Evolutionary conservation across 1,139 yeast genomes (phyloP).

Genomic region (Kodamaea ohmeri): DNA sequence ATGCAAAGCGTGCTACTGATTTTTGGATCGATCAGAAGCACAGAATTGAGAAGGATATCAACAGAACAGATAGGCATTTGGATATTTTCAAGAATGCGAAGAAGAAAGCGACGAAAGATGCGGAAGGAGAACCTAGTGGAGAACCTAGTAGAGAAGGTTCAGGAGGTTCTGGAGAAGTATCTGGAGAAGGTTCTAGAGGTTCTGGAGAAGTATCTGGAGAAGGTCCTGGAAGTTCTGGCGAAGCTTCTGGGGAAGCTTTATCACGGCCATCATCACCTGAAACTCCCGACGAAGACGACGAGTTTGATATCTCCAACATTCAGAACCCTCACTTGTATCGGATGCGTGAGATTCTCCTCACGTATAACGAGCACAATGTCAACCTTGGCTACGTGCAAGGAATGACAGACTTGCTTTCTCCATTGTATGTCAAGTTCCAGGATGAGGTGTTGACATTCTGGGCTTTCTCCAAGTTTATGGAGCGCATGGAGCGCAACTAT

Average conservation of each 20-base stretch:
- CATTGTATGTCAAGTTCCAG: constrained; percentile 71
- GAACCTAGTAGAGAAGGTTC: background rate
- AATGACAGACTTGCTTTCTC: constrained; percentile 91
- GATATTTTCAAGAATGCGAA: constrained; percentile 52
- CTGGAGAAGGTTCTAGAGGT: background rate
- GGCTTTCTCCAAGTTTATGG: constrained; percentile 89
- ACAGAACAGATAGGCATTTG: constrained; percentile 82
- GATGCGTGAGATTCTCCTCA: constrained; percentile 75
- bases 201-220: background rate
- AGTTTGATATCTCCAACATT: constrained; percentile 49
- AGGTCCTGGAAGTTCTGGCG: no score
- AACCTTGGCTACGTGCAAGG: constrained; percentile 96
- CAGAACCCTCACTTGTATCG: constrained; percentile 65
- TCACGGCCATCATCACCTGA: constrained; percentile 36
- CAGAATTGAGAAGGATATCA: constrained; percentile 90
- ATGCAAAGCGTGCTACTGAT: constrained; percentile 55
- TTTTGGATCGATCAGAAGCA: constrained; percentile 87
- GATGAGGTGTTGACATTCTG: constrained; percentile 85
- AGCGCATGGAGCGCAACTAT: constrained; percentile 92
- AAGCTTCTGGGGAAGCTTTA: background rate
- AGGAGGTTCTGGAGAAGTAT: background rate
- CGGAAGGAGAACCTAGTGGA: background rate
- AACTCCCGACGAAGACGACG: constrained; percentile 50
- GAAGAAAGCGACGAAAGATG: constrained; percentile 10
- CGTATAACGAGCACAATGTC: constrained; percentile 80